Evolutionary conservation across 2,329 filamentous ascomycete genomes (phyloP).

Genomic region (Helminthosporium solani): DNA sequence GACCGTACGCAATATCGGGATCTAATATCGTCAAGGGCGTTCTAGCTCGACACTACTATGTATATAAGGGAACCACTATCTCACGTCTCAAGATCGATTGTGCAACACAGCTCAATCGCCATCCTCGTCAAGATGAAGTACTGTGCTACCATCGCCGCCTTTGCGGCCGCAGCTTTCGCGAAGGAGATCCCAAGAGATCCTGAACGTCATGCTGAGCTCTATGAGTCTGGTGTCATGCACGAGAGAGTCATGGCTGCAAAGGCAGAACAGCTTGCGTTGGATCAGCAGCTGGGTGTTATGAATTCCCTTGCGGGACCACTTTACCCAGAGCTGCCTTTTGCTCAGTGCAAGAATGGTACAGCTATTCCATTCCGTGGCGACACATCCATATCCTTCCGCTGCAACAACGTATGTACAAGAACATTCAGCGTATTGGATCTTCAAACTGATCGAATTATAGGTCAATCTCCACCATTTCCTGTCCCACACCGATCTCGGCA

Average conservation of each 20-base stretch:
- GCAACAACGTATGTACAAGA: constrained; percentile 25
- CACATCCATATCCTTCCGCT: constrained; percentile 28
- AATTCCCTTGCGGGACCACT: constrained; percentile 13
- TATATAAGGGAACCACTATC: constrained; percentile 6
- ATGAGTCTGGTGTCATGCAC: constrained; percentile 33
- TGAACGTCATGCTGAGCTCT: constrained; percentile 23
- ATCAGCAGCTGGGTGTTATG: constrained; percentile 14
- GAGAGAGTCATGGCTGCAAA: constrained; percentile 33
- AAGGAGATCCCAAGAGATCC: constrained; percentile 24
- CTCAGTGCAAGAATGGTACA: constrained; percentile 28
- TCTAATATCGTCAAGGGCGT: background rate
- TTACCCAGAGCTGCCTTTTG: constrained; percentile 24
- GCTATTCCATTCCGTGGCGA: constrained; percentile 29
- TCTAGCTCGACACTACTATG: background rate
- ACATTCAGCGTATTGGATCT: background rate
- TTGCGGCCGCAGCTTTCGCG: constrained; percentile 14
- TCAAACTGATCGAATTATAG: constrained; percentile 8
- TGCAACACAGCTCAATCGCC: background rate
- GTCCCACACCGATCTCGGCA: constrained; percentile 56
- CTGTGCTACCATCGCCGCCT: constrained; percentile 13
- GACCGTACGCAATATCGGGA: constrained; percentile 2
- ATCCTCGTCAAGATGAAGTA: constrained; percentile 15
- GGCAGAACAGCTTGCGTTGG: constrained; percentile 14
- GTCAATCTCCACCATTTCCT: constrained; percentile 60
- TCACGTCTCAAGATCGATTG: constrained; percentile 1